Base-by-base conservation (phyloP, 768 basidiomycete species). In the Auricularia sp. region DNA sequence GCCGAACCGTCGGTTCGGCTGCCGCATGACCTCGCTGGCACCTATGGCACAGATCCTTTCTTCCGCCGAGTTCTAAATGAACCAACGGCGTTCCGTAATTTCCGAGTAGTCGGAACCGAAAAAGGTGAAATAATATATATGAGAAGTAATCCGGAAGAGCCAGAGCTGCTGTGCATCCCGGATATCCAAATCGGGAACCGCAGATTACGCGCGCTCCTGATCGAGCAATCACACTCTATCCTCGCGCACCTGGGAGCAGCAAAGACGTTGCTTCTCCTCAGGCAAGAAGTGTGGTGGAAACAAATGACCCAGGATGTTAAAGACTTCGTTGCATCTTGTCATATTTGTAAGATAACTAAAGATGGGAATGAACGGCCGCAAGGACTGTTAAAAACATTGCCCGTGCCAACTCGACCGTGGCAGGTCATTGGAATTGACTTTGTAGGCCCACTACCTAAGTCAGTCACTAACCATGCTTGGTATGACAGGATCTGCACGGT, bases 191-290 rank as follows among this genome's bases (percentile, higher is more conserved):
- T 39, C 37, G 37, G 37, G 37, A 39, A 39, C 37, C 37, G 33
- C 35, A 36, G 62, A 11, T 62, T 67, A 3, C 37, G 66, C 2
- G 67, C 68, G 37, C 64, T 67, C 10, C 21, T 67, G 3, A 67
- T 68, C 21, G 39, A 42, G 7, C 67, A 68, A 16, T 63, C 67
- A 0, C 79, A 80, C 39, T 77, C 75, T 0, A 2, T 80, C 0
- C 63, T 80, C 1, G 79, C 77, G 0, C 79, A 80, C 62, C 64
- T 80, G 0, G 77, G 37, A 6, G 37, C 13, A 6, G 6, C 6
- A 6, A 39, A 39, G 13, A 39, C 37, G 13, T 39, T 39, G 37
- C 6, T 13, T 13, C 13, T 39, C 13, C 37, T 39, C 13, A 39
- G 37, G 37, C 37, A 39, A 7, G 37, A 39, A 13, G 37, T 39